These are phyloP conservation scores for Udeniomyces megalosporus DNA, from an alignment of 768 basidiomycete genomes.

Conservation along the genomic window DNA sequence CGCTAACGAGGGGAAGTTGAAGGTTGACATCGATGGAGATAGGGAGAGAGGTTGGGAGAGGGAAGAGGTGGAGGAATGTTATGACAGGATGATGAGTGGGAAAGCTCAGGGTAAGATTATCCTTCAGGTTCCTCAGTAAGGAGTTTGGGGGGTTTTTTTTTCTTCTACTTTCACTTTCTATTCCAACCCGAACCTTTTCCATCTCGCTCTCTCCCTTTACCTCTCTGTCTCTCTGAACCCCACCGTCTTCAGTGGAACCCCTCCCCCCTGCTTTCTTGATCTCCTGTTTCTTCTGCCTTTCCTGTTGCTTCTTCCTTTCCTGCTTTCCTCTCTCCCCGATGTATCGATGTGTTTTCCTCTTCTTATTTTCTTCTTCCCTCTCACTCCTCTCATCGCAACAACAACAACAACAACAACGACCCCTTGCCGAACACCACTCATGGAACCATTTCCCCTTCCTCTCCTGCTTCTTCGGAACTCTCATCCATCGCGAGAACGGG, in stretches of 20 bases:
- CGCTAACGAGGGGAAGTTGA: constrained; percentile 3
- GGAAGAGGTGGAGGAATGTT: background rate
- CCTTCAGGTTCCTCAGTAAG: background rate
- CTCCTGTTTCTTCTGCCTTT: background rate
- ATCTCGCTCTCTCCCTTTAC: background rate
- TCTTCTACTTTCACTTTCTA: background rate
- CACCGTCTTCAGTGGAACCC: too few species aligned
- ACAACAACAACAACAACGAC: too few species aligned
- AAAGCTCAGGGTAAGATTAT: constrained; percentile 10
- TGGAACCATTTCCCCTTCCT: too few species aligned
- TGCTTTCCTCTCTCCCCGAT: background rate
- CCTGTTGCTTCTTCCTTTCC: background rate
- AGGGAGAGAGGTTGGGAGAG: background rate
- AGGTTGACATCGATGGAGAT: background rate
- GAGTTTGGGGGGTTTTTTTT: background rate
- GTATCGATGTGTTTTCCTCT: too few species aligned
- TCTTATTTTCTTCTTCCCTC: too few species aligned
- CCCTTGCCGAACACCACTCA: too few species aligned
- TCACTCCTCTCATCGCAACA: too few species aligned
- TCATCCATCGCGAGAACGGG: too few species aligned
- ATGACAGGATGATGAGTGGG: background rate
- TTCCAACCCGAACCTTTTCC: background rate
- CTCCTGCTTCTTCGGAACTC: too few species aligned
- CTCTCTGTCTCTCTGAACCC: background rate
- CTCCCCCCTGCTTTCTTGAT: too few species aligned